Conservation (phyloP, 108 stramenopile species). For the Nitzschia putrida region DNA sequence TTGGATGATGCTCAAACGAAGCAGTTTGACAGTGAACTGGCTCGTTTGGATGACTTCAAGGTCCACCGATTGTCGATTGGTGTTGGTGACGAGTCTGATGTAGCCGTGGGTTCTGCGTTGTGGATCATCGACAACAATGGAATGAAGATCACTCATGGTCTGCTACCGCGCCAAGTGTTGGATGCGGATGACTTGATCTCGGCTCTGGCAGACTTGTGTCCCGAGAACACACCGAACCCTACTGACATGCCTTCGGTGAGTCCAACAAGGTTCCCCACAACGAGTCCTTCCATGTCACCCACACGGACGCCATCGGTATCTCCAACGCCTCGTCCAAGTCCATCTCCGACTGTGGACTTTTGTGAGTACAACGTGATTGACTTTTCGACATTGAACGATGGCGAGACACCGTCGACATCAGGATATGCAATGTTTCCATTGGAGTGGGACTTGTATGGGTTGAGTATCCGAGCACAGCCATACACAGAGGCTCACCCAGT, state of each 20-base stretch:
- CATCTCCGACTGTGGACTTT: slow-evolving; percentile 2
- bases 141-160: not conserved
- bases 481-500: not conserved
- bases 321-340: slow-evolving; percentile 9
- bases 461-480: not conserved
- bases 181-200: slow-evolving; percentile 3
- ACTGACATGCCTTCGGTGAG: slow-evolving; percentile 4
- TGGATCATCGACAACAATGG: slow-evolving; percentile 27
- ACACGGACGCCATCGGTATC: not conserved
- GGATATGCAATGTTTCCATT: not conserved
- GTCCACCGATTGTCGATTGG: slow-evolving; percentile 37
- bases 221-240: slow-evolving; percentile 16
- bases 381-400: not conserved
- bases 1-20: slow-evolving; percentile 1
- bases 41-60: slow-evolving; percentile 1
- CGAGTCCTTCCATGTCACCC: not conserved
- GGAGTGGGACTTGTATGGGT: not conserved
- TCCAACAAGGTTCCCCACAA: slow-evolving; percentile 6
- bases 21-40: slow-evolving; percentile 26
- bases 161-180: slow-evolving; percentile 14
- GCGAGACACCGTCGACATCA: not conserved
- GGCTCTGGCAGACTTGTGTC: slow-evolving; percentile 17
- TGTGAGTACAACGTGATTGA: slow-evolving; percentile 12
- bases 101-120: slow-evolving; percentile 12
- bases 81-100: slow-evolving; percentile 33